Evolutionary conservation across 2,329 filamentous ascomycete genomes (phyloP).

Genomic region (Cyphellophora europaea): DNA sequence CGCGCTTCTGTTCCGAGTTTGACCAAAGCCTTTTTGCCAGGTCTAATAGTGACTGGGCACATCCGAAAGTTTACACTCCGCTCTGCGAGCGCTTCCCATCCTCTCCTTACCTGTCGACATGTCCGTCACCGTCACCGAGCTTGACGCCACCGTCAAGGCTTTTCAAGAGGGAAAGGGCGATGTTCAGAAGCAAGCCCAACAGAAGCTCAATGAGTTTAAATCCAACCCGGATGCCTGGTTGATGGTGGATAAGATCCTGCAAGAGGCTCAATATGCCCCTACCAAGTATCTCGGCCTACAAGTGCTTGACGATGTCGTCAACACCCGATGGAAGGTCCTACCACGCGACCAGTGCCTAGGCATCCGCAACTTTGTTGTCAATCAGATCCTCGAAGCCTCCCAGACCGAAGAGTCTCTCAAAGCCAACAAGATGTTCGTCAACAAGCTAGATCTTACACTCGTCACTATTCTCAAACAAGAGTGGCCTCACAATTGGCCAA

Average conservation of each 20-base stretch:
- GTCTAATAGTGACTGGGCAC: too few relatives aligned
- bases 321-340: slow-evolving; percentile 97
- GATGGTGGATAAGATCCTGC: slow-evolving; percentile 91
- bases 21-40: too few relatives aligned
- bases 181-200: slow-evolving; percentile 34
- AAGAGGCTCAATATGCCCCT: slow-evolving; percentile 84
- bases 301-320: slow-evolving; percentile 95
- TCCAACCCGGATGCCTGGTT: slow-evolving; percentile 98
- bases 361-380: slow-evolving; percentile 97
- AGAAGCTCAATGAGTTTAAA: slow-evolving; percentile 64
- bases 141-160: slow-evolving; percentile 90
- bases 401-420: slow-evolving; percentile 80
- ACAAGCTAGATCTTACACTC: slow-evolving; percentile 96
- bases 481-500: slow-evolving; percentile 99
- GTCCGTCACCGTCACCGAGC: slow-evolving; percentile 75
- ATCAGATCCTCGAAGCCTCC: slow-evolving; percentile 94
- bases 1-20: too few relatives aligned
- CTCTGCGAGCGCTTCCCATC: too few relatives aligned
- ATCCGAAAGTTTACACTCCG: too few relatives aligned
- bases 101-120: slow-evolving; percentile 29
- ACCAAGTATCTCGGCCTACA: slow-evolving; percentile 97
- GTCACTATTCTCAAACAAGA: slow-evolving; percentile 98
- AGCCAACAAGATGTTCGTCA: slow-evolving; percentile 78
- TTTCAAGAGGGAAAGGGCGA: slow-evolving; percentile 97
- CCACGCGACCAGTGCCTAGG: slow-evolving; percentile 94